A percentile compares a stretch with the other conserved stretches of the same genome.
Evolutionary conservation across 1,139 yeast genomes (phyloP).

Genomic region (Saccharomycopsis crataegensis): DNA sequence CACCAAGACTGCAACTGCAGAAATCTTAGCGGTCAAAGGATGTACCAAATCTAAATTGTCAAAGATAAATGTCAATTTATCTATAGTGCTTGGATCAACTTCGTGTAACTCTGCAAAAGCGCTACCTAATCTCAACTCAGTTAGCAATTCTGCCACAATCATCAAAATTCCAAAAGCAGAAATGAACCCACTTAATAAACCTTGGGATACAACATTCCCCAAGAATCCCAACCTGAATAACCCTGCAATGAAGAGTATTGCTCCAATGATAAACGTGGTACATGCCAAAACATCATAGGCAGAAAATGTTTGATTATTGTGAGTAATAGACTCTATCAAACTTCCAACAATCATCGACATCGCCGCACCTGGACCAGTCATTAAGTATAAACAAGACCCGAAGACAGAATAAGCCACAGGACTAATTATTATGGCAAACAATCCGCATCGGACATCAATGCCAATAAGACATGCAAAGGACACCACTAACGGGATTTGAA

Average conservation of each 20-base stretch:
- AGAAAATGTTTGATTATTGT: slow-evolving; percentile 1
- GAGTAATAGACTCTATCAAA: slow-evolving; percentile 56
- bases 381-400: slow-evolving; percentile 93
- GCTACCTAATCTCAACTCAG: slow-evolving; percentile 56
- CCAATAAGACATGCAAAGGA: slow-evolving; percentile 89
- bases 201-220: slow-evolving; percentile 82
- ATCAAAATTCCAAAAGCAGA: slow-evolving; percentile 91
- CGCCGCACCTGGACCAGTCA: slow-evolving; percentile 95
- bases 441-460: slow-evolving; percentile 81
- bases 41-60: slow-evolving; percentile 29
- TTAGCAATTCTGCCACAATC: slow-evolving; percentile 71
- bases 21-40: slow-evolving; percentile 36
- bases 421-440: slow-evolving; percentile 72
- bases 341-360: slow-evolving; percentile 87
- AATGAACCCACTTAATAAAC: slow-evolving; percentile 80
- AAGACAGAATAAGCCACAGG: slow-evolving; percentile 76
- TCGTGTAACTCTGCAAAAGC: slow-evolving; percentile 22
- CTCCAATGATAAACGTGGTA: slow-evolving; percentile 72
- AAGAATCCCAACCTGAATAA: slow-evolving; percentile 79
- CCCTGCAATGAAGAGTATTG: slow-evolving; percentile 67
- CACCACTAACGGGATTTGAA: slow-evolving; percentile 82
- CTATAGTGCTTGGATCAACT: slow-evolving; percentile 46
- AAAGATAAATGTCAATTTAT: slow-evolving; percentile 38
- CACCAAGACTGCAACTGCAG: slow-evolving; percentile 33
- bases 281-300: slow-evolving; percentile 59